These are phyloP conservation scores for Melaleuca alternifolia DNA, from an alignment of 345 rosid genomes.

Conservation along the genomic window DNA sequence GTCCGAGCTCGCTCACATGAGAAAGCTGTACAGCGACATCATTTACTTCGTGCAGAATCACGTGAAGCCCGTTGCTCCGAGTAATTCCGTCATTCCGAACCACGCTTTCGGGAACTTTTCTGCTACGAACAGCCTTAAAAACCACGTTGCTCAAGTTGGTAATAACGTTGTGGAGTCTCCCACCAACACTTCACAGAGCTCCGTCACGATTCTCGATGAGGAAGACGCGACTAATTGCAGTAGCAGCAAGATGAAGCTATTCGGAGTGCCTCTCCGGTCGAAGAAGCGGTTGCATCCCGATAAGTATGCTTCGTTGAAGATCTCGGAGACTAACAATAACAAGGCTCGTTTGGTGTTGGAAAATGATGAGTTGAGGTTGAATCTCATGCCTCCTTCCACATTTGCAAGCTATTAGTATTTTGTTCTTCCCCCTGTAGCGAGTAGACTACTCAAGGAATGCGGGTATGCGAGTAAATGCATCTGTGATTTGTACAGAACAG, in stretches of 20 bases:
- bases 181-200: constrained; percentile 24
- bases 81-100: constrained; percentile 14
- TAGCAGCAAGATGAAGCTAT: constrained; percentile 49
- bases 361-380: constrained; percentile 73
- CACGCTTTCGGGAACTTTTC: background rate
- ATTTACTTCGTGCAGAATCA: constrained; percentile 90
- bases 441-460: background rate
- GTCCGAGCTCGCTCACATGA: constrained; percentile 87
- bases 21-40: constrained; percentile 83
- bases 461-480: background rate
- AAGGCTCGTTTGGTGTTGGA: constrained; percentile 56
- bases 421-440: background rate
- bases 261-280: constrained; percentile 65
- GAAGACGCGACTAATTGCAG: constrained; percentile 7
- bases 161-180: constrained; percentile 1
- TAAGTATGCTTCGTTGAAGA: constrained; percentile 20
- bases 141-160: background rate
- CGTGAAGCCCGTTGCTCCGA: constrained; percentile 71
- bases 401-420: constrained; percentile 16
- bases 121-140: background rate
- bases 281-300: constrained; percentile 31
- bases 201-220: constrained; percentile 23
- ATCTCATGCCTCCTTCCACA: constrained; percentile 68
- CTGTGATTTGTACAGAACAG: background rate
- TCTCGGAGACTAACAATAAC: constrained; percentile 27